Percentiles rank a stretch among this genome's conserved stretches.
phyloP scores from a whole-genome alignment of 2,329 filamentous ascomycete genomes.

The Diaporthe ilicicola region DNA sequence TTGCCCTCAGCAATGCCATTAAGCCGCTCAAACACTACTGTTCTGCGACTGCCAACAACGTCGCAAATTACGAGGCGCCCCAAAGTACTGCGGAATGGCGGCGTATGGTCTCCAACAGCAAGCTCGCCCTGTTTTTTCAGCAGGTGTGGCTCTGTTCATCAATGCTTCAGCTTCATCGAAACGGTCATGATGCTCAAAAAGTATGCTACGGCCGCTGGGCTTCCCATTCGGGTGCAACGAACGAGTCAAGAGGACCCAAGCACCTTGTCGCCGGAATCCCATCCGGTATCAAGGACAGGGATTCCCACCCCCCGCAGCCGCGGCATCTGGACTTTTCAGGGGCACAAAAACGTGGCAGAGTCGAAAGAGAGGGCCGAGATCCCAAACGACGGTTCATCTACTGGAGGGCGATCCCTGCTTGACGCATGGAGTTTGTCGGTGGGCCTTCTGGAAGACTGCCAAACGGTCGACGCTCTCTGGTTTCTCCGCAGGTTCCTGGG shows the following conservation, averaged over 20 bases:
- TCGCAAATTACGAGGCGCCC: neutral
- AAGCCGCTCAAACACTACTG: neutral
- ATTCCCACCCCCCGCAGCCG: neutral
- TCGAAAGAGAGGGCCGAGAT: conserved; percentile 22
- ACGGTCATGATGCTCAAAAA: conserved; percentile 5
- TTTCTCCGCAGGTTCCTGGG: neutral
- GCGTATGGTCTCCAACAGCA: neutral
- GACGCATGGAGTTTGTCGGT: conserved; percentile 12
- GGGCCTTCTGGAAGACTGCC: conserved; percentile 26
- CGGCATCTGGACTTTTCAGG: conserved; percentile 8
- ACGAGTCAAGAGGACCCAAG: conserved; percentile 27
- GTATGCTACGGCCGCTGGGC: conserved; percentile 9
- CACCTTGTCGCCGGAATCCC: conserved; percentile 28
- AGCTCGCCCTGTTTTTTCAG: conserved; percentile 19
- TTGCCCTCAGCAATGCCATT: conserved; percentile 4
- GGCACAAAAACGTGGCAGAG: conserved; percentile 22
- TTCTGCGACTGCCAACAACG: neutral
- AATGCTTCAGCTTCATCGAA: conserved; percentile 22
- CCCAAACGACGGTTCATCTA: conserved; percentile 26
- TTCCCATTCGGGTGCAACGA: conserved; percentile 21
- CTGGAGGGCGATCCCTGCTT: conserved; percentile 19
- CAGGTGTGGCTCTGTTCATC: conserved; percentile 21
- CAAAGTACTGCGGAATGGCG: neutral
- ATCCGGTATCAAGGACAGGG: conserved; percentile 29
- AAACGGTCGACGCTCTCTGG: conserved; percentile 19